Conservation (phyloP, 2,329 filamentous ascomycete genomes). For the Monosporascus sp. region DNA sequence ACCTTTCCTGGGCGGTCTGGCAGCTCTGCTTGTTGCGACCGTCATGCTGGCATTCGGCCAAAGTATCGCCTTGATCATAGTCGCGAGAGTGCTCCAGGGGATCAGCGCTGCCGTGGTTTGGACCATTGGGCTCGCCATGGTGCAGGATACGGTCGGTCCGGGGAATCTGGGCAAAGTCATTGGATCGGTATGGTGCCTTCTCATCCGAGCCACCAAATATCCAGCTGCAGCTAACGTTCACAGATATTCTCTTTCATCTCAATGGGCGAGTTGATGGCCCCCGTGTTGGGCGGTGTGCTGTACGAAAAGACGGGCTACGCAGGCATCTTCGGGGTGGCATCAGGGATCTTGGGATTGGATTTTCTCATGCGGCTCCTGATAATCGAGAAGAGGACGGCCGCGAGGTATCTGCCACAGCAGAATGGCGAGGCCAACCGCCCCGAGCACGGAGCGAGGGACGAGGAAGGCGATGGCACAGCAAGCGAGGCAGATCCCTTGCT, state of each 20-base stretch:
- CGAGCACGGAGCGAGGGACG: constrained; percentile 10
- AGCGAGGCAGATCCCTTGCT: constrained; percentile 35
- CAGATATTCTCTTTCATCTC: constrained; percentile 54
- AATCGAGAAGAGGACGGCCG: constrained; percentile 57
- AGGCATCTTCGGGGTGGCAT: constrained; percentile 53
- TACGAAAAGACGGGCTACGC: constrained; percentile 53
- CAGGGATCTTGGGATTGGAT: constrained; percentile 50
- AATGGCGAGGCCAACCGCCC: constrained; percentile 16
- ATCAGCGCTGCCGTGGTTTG: constrained; percentile 53
- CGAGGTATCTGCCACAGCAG: constrained; percentile 28
- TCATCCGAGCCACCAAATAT: too few relatives aligned
- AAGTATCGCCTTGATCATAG: constrained; percentile 39
- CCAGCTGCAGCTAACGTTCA: background rate
- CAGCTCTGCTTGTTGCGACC: constrained; percentile 47
- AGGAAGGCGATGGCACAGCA: constrained; percentile 16
- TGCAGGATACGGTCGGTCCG: constrained; percentile 50
- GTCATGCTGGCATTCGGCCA: constrained; percentile 46
- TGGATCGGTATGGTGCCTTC: constrained; percentile 38
- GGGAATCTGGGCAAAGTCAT: constrained; percentile 56
- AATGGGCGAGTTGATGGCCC: constrained; percentile 50
- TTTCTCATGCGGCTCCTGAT: constrained; percentile 54
- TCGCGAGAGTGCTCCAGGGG: constrained; percentile 53
- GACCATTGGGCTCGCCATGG: constrained; percentile 47
- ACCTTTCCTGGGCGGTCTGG: constrained; percentile 53
- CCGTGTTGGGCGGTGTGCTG: constrained; percentile 53